Evolutionary conservation across 2,329 filamentous ascomycete genomes (phyloP).

Genomic region (Venturia asperata): DNA sequence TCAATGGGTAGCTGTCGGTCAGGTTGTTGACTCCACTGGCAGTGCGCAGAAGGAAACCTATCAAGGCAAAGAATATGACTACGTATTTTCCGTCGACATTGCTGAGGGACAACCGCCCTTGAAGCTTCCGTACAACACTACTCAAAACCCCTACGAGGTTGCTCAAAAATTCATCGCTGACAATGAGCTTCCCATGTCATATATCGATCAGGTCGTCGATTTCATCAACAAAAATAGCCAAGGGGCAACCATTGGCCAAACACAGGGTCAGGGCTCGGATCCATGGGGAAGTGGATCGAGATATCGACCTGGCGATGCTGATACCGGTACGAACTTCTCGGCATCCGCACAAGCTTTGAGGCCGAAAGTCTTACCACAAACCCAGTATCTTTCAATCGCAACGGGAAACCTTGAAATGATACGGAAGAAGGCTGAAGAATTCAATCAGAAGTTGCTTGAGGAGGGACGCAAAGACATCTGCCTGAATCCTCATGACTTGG

Average conservation of each 20-base stretch:
- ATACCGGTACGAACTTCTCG: constrained; percentile 31
- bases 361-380: constrained; percentile 66
- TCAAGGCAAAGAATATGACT: constrained; percentile 85
- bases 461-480: constrained; percentile 66
- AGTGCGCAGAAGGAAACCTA: constrained; percentile 59
- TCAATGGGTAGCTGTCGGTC: constrained; percentile 85
- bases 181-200: constrained; percentile 79
- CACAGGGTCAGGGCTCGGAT: constrained; percentile 50
- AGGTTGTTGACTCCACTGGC: constrained; percentile 84
- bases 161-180: constrained; percentile 85
- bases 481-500: constrained; percentile 64
- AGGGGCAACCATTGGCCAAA: constrained; percentile 70
- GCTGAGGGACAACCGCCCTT: constrained; percentile 88
- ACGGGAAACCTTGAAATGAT: constrained; percentile 64
- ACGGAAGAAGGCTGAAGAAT: constrained; percentile 65
- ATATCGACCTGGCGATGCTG: constrained; percentile 65
- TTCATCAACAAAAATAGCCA: constrained; percentile 89
- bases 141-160: constrained; percentile 85
- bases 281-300: constrained; percentile 71
- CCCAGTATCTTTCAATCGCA: constrained; percentile 68
- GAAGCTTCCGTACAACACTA: constrained; percentile 89
- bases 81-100: constrained; percentile 93
- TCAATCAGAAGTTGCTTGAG: constrained; percentile 66
- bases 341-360: constrained; percentile 34
- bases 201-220: constrained; percentile 84